These are phyloP conservation scores for Rutidosis leptorrhynchoides DNA, from an alignment of 129 eudicot genomes.

Conservation along the genomic window DNA sequence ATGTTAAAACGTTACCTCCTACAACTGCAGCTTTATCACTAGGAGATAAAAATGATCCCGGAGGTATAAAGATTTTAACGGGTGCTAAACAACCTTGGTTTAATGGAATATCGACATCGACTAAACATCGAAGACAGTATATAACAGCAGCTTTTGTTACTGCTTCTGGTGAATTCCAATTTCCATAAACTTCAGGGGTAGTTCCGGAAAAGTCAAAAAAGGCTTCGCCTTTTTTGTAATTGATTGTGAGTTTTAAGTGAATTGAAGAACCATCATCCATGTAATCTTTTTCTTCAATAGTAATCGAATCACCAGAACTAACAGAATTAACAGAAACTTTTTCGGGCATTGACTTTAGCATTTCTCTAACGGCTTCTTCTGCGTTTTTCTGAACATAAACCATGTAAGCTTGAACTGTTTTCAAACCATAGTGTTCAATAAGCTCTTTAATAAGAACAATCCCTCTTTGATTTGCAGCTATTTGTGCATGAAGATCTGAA, in stretches of 20 bases:
- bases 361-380: constrained; percentile 90
- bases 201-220: constrained; percentile 82
- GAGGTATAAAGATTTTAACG: constrained; percentile 65
- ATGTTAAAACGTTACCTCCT: constrained; percentile 92
- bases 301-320: constrained; percentile 39
- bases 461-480: constrained; percentile 99
- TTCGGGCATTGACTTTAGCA: constrained; percentile 80
- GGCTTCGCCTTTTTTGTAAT: constrained; percentile 73
- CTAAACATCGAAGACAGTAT: constrained; percentile 84
- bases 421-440: constrained; percentile 80
- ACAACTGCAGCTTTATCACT: constrained; percentile 98
- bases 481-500: constrained; percentile 95
- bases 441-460: constrained; percentile 88
- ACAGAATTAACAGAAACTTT: constrained; percentile 42
- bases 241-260: constrained; percentile 73
- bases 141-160: constrained; percentile 96
- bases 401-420: constrained; percentile 94
- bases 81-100: constrained; percentile 98
- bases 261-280: constrained; percentile 96
- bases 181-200: constrained; percentile 93
- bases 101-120: constrained; percentile 84
- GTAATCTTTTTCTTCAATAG: constrained; percentile 85
- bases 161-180: constrained; percentile 99
- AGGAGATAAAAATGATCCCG: constrained; percentile 83
- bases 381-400: constrained; percentile 84